phyloP scores from a whole-genome alignment of 2,329 filamentous ascomycete genomes.

The Clonostachys sp. region DNA sequence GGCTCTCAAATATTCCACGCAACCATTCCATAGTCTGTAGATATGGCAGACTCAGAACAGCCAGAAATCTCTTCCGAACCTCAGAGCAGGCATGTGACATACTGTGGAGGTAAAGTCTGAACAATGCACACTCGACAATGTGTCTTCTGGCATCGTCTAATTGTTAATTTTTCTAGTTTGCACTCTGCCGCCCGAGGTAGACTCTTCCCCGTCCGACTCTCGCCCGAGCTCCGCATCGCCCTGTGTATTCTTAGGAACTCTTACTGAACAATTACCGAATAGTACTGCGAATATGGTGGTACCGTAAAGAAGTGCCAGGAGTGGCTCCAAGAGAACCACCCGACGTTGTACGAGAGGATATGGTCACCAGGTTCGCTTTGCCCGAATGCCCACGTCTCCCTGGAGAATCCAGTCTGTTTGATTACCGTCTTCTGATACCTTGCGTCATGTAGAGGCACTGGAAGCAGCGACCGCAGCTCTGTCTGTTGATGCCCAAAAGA shows the following conservation, averaged over 20 bases:
- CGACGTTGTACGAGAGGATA: constrained; percentile 69
- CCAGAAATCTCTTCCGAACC: constrained; percentile 37
- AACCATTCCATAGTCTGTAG: constrained; percentile 7
- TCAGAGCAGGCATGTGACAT: constrained; percentile 46
- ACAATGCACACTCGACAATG: neutral
- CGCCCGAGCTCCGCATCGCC: neutral
- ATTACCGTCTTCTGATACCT: constrained; percentile 1
- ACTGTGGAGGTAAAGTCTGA: constrained; percentile 49
- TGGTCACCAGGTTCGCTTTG: constrained; percentile 73
- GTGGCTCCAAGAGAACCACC: constrained; percentile 78
- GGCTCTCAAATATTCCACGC: neutral
- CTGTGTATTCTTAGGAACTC: neutral
- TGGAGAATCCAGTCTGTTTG: neutral
- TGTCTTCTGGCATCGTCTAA: neutral
- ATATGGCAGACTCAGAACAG: constrained; percentile 51
- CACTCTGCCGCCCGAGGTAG: constrained; percentile 61
- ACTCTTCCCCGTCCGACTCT: constrained; percentile 6
- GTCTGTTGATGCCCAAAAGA: constrained; percentile 87
- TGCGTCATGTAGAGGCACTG: constrained; percentile 58
- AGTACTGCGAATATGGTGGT: constrained; percentile 99
- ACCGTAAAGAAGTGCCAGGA: constrained; percentile 96
- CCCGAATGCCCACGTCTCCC: neutral
- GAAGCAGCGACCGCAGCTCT: constrained; percentile 81
- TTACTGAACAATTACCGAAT: constrained; percentile 14
- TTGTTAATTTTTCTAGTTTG: constrained; percentile 41